Percentiles rank a stretch among this genome's conserved stretches.
Conservation (phyloP, 176 grass and related monocot species). For the Bothriochloa decipiens region DNA sequence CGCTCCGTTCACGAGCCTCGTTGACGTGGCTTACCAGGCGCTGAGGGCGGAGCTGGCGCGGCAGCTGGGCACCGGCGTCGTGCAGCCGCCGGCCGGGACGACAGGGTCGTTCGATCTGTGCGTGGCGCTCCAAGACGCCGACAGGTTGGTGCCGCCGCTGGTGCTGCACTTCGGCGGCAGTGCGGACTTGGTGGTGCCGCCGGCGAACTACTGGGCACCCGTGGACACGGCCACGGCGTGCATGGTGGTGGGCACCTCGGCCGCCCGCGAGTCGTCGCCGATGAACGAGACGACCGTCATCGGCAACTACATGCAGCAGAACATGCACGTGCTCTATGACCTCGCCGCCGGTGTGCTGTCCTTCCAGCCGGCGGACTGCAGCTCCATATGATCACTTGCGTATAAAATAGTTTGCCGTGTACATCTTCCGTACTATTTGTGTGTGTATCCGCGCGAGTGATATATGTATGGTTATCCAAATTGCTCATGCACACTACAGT, state of each 20-base stretch:
- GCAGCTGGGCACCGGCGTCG: constrained; percentile 14
- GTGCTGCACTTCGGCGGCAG: background rate
- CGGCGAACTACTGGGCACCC: constrained; percentile 12
- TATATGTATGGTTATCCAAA: too few species aligned
- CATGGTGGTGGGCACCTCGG: constrained; percentile 13
- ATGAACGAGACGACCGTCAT: constrained; percentile 5
- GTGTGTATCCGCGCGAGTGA: too few species aligned
- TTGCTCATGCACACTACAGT: too few species aligned
- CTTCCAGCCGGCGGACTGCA: constrained; percentile 28
- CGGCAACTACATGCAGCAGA: constrained; percentile 37
- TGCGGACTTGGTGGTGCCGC: constrained; percentile 10
- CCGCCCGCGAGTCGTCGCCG: background rate
- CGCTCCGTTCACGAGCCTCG: constrained; percentile 29
- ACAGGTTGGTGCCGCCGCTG: background rate
- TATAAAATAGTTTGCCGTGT: too few species aligned
- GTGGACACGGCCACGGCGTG: background rate
- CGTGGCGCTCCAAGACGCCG: background rate
- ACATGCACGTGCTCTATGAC: constrained; percentile 44
- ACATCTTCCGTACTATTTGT: too few species aligned
- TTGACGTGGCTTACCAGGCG: constrained; percentile 9
- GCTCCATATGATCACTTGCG: background rate
- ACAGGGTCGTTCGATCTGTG: background rate
- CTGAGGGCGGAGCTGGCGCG: background rate
- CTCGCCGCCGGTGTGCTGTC: constrained; percentile 24
- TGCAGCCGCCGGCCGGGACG: background rate